Evolutionary conservation across 495 filamentous ascomycete species (phyloP), one percentile per base, ranked within the genome.

Genomic region (Penicillium waksmanii): DNA sequence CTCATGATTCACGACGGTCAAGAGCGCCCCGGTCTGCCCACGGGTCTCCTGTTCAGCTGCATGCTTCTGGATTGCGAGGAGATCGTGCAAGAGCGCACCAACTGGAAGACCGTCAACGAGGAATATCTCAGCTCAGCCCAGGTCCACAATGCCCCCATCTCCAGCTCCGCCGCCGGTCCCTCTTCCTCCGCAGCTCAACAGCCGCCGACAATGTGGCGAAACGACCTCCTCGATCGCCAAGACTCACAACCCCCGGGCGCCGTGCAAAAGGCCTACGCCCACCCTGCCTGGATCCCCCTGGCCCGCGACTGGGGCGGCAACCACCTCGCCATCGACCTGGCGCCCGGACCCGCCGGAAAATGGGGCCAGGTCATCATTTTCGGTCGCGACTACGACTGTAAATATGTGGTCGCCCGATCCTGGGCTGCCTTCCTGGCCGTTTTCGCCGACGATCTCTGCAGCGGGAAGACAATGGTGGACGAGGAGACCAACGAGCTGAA

Each of bases 31-130:
- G 95, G 95, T 55, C 82, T 84, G 56, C 95, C 95, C 2, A 97
- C 95, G 0, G 95, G 95, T 58, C 86, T 97, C 56, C 85, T 99
- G 42, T 98, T 99, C 70, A 84, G 93, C 38, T 86, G 82, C 67
- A 99, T 99, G 95, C 80, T 98, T 46, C 83, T 99, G 47, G 95
- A 99, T 67, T 99, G 95, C 71, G 95, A 99, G 71, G 95, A 99
- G 72, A 97, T 99, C 53, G 87, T 98, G 7, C 90, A 97, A 74
- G 95, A 99, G 74, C 98, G 95, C 90, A 88, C 88, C 61, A 96
- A 97, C 68, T 99, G 95, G 95, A 87, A 89, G 63, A 86, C 84
- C 56, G 95, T 99, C 58, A 96, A 96, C 72, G 85, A 90, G 52
- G 92, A 97, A 69, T 96, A 89, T 67, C 80, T 98, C 46, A 80